Evolutionary conservation across 1,139 yeast species (phyloP), one percentile per base, ranked within the genome.

Genomic region (Pichia sp.): DNA sequence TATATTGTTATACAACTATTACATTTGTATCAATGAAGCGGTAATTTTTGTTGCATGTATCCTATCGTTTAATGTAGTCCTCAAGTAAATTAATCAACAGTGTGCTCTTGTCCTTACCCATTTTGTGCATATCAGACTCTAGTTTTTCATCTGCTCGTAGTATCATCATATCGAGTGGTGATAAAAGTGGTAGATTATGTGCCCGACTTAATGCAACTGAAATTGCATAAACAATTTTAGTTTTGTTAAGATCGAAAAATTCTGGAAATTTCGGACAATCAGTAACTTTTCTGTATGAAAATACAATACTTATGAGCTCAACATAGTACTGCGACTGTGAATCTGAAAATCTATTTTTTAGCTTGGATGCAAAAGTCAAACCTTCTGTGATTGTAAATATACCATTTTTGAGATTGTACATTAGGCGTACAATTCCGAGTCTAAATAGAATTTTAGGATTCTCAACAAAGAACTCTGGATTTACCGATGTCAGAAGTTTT

Each of bases 271-370:
- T 36, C 3, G 51, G 52, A 9, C 61, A 60, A 30, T 52, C 43
- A 35, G 49, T 44, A 1, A 79, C 79, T 42, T 74, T 64, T 10
- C 68, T 68, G 48, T 71, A 77, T 4, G 81, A 79, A 41, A 78
- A 53, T 19, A 78, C 54, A 5, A 75, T 63, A 21, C 75, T 72
- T 1, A 75, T 61, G 34, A 68, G 67, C 49, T 62, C 57, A 51
- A 72, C 44, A 50, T 62, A 46, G 15, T 45, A 38, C 18, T 47
- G 63, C 28, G 60, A 52, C 3, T 54, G 48, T 15, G 60, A 59
- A 19, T 56, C 52, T 39, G 56, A 56, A 47, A 64, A 74, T 30
- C 60, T 55, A 5, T 59, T 49, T 32, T 72, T 68, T 36, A 82
- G 59, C 17, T 58, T 51, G 46, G 70, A 72, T 1, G 84, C 81